Base-by-base conservation (phyloP, 208 protist species). In the Trypanosomatidae sp. region DNA sequence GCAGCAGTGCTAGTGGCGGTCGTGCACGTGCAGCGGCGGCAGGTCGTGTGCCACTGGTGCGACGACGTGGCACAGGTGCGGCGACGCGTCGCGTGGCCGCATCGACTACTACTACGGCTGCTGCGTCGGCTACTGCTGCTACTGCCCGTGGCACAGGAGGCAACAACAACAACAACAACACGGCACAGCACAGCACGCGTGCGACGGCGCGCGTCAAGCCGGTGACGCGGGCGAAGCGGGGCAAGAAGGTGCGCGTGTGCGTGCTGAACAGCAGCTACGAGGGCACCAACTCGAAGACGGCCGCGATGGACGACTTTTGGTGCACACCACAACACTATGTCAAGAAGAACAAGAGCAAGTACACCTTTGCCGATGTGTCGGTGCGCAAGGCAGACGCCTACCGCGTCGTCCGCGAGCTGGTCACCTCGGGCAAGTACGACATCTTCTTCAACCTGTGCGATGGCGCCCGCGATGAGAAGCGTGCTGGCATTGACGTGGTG, bases 371-470 rank as follows among this genome's bases (percentile, higher is more conserved):
- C 3, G 70, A 85, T 24, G 68, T 78, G n/a, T 42, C 55, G 3
- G 54, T 91, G 43, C 57, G 73, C 40, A 92, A 92, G 66, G 64
- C 53, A 24, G 73, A 82, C 45, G 66, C 79, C 3, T 87, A 83
- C 58, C 59, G 66, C 41, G 61, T 56, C 7, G 61, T 92, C 18
- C 72, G 83, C 7, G 62, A 87, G 48, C 67, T 89, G 18, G 77
- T 88, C 20, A 80, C 58, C 6, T 88, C 76, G 24, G 65, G 71
- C 28, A 85, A 87, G 41, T 88, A 82, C 65, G 84, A 89, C 35
- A 66, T 84, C 10, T 92, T 89, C 48, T 89, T 89, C 66, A 88
- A 89, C 53, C 56, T 92, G n/a, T 92, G 84, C 56, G 84, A 92
- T 46, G 84, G 79, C 51, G 77, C 66, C 19, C 63, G 69, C 16